Evolutionary conservation across 2,329 filamentous ascomycete genomes (phyloP).

Genomic region (Penicillium sclerotiorum): DNA sequence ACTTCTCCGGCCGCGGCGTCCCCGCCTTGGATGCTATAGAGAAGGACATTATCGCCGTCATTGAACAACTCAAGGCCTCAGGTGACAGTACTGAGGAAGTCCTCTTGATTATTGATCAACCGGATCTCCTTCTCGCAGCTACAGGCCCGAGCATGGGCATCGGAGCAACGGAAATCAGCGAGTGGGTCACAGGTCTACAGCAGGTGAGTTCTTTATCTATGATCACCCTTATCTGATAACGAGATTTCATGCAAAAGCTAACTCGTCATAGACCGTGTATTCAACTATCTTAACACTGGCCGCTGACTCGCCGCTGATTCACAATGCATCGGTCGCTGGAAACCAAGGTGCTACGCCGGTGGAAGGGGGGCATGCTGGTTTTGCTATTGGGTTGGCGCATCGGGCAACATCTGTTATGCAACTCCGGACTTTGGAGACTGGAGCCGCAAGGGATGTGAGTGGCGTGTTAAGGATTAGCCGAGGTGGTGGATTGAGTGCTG

Average conservation of each 20-base stretch:
- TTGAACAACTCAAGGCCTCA: constrained; percentile 32
- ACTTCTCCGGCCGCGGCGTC: constrained; percentile 32
- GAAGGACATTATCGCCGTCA: constrained; percentile 36
- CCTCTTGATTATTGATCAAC: constrained; percentile 67
- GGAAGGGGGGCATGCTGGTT: constrained; percentile 70
- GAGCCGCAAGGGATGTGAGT: constrained; percentile 86
- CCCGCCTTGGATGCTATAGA: constrained; percentile 38
- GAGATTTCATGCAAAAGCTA: constrained; percentile 2
- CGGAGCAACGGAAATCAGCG: constrained; percentile 51
- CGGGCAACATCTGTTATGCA: constrained; percentile 71
- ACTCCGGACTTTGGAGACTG: constrained; percentile 78
- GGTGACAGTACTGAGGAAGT: constrained; percentile 37
- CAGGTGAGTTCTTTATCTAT: constrained; percentile 57
- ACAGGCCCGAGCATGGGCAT: constrained; percentile 51
- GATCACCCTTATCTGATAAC: not conserved
- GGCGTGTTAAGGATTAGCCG: constrained; percentile 78
- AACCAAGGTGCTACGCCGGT: constrained; percentile 61
- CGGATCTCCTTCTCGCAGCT: constrained; percentile 66
- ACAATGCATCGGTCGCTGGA: constrained; percentile 40
- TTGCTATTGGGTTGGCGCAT: constrained; percentile 74
- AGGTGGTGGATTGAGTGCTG: constrained; percentile 49
- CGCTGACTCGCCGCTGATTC: constrained; percentile 74
- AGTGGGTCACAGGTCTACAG: constrained; percentile 61
- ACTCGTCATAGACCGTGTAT: constrained; percentile 58
- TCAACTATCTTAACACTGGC: constrained; percentile 68